Evolutionary conservation across 305 asterid genomes (phyloP).

Genomic region (Rubia balearica): DNA sequence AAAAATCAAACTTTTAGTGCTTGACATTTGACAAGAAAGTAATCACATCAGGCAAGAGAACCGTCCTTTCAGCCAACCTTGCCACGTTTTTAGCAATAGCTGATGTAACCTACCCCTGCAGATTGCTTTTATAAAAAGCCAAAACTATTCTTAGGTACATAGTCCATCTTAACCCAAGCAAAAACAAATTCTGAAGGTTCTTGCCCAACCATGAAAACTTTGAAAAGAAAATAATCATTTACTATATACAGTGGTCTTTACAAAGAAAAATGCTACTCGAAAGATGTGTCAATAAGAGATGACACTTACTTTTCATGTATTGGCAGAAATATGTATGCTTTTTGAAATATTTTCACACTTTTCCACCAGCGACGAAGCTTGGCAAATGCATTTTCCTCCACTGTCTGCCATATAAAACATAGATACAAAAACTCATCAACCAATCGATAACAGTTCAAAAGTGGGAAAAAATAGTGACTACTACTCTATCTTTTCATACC

Average conservation of each 20-base stretch:
- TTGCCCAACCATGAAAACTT: background rate
- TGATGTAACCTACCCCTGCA: background rate
- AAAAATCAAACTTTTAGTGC: background rate
- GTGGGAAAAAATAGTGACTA: background rate
- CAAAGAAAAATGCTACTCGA: background rate
- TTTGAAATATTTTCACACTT: conserved; percentile 82
- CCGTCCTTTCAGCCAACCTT: background rate
- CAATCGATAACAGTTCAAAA: background rate
- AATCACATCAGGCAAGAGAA: background rate
- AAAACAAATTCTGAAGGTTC: background rate
- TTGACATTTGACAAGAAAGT: background rate
- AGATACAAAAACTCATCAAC: background rate
- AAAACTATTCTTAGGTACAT: background rate
- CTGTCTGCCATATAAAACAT: conserved; percentile 38
- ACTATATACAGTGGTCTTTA: background rate
- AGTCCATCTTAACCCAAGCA: background rate
- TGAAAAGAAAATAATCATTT: background rate
- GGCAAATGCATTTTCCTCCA: conserved; percentile 47
- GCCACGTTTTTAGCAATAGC: background rate
- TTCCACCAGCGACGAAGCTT: conserved; percentile 99
- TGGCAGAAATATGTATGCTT: conserved; percentile 79
- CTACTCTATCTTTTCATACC: background rate
- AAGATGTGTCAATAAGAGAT: background rate
- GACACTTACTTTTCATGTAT: conserved; percentile 74
- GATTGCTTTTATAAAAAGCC: background rate